Conservation (phyloP, 2,329 filamentous ascomycete genomes). For the Colletotrichum tropicicola region DNA sequence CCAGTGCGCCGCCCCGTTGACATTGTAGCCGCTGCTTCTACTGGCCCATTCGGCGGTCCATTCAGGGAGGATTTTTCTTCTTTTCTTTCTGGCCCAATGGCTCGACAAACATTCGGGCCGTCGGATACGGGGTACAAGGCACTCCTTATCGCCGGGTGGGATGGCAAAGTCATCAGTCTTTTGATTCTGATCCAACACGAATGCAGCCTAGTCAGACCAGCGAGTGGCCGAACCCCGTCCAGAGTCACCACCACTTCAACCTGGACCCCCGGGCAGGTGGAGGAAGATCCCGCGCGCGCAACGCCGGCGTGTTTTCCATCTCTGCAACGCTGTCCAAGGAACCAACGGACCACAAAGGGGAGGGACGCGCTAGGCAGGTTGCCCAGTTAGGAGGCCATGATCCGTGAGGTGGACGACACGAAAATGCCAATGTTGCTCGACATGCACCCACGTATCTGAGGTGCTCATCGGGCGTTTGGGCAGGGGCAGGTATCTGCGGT, state of each 20-base stretch:
- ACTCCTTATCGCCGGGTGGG: slow-evolving; percentile 18
- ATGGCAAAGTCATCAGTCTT: not conserved
- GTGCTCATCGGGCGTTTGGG: not conserved
- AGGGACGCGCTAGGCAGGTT: slow-evolving; percentile 5
- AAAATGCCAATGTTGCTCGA: not conserved
- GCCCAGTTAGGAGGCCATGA: not conserved
- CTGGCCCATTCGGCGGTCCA: too few relatives aligned
- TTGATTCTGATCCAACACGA: slow-evolving; percentile 7
- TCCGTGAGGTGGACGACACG: not conserved
- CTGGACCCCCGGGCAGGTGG: not conserved
- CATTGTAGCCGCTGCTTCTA: too few relatives aligned
- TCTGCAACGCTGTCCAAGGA: slow-evolving; percentile 16
- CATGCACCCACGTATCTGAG: slow-evolving; percentile 5
- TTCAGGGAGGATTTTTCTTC: not conserved
- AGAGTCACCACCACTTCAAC: not conserved
- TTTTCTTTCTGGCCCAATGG: not conserved
- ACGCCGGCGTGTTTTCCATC: slow-evolving; percentile 2
- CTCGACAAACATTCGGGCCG: slow-evolving; percentile 13
- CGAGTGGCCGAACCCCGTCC: not conserved
- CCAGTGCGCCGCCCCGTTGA: not conserved
- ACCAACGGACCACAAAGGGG: slow-evolving; percentile 1
- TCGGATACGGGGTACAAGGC: not conserved
- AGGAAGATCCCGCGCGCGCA: slow-evolving; percentile 19
- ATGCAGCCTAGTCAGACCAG: slow-evolving; percentile 14
- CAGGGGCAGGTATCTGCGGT: too few relatives aligned